Evolutionary conservation across 371 early-diverging fungal species (phyloP).

Genomic region (Rozella allomycis): DNA sequence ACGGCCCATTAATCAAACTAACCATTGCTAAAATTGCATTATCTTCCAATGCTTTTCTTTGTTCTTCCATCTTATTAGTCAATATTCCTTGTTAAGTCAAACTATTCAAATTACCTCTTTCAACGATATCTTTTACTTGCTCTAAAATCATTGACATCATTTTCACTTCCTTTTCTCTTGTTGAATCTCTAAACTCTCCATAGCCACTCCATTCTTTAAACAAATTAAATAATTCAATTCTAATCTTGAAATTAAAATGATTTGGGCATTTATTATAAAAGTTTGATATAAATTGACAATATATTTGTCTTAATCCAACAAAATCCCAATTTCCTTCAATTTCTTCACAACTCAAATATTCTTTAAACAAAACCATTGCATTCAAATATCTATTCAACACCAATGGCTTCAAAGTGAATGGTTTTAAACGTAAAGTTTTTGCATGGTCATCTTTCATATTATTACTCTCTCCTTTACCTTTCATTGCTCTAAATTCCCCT

Average conservation of each 20-base stretch:
- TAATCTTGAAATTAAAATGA: slow-evolving; percentile 51
- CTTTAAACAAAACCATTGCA: too few relatives aligned
- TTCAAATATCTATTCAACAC: too few relatives aligned
- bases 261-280: too few relatives aligned
- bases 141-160: slow-evolving; percentile 53
- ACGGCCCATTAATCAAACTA: slow-evolving; percentile 53
- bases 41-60: slow-evolving; percentile 45
- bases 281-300: too few relatives aligned
- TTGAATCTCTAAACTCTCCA: slow-evolving; percentile 35
- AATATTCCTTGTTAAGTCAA: slow-evolving; percentile 43
- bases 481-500: too few relatives aligned
- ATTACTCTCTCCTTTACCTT: too few relatives aligned
- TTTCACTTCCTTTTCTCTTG: slow-evolving; percentile 43
- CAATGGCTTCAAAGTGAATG: too few relatives aligned
- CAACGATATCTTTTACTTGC: slow-evolving; percentile 40
- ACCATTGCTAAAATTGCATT: slow-evolving; percentile 73
- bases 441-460: too few relatives aligned
- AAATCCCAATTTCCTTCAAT: too few relatives aligned
- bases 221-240: slow-evolving; percentile 49
- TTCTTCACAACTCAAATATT: too few relatives aligned
- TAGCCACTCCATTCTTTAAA: slow-evolving; percentile 86
- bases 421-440: too few relatives aligned
- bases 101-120: slow-evolving; percentile 34
- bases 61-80: slow-evolving; percentile 45
- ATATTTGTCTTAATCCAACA: too few relatives aligned